phyloP scores from a whole-genome alignment of 1,284 basidiomycete species.

The Spongispora temasekensis region DNA sequence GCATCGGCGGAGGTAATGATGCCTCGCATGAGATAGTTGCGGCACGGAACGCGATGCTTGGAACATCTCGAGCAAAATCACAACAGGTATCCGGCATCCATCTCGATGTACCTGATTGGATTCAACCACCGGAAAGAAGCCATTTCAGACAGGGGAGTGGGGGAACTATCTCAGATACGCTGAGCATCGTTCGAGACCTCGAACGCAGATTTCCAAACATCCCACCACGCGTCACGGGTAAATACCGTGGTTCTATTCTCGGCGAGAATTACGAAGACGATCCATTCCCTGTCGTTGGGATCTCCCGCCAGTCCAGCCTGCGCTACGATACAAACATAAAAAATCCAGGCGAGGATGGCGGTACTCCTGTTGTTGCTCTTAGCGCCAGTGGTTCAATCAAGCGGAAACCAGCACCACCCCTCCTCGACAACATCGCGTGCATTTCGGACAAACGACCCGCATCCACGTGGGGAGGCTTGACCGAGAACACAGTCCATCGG shows the following conservation, averaged over 20 bases:
- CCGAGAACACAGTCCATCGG: slow-evolving; percentile 1
- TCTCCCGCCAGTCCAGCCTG: slow-evolving; percentile 31
- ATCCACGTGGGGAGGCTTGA: slow-evolving; percentile 32
- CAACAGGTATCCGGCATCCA: neutral
- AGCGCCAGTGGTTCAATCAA: slow-evolving; percentile 29
- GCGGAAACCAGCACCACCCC: slow-evolving; percentile 34
- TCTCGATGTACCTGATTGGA: slow-evolving; percentile 16
- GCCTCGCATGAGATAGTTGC: slow-evolving; percentile 11
- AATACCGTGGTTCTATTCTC: slow-evolving; percentile 35
- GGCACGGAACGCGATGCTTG: slow-evolving; percentile 7
- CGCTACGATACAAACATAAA: slow-evolving; percentile 3
- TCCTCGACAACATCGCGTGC: slow-evolving; percentile 18
- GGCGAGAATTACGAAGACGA: slow-evolving; percentile 30
- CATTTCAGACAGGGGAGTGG: slow-evolving; percentile 19
- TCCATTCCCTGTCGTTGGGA: slow-evolving; percentile 25
- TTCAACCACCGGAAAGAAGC: slow-evolving; percentile 9
- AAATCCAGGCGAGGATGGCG: slow-evolving; percentile 18
- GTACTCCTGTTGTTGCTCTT: slow-evolving; percentile 5
- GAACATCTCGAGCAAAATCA: slow-evolving; percentile 15
- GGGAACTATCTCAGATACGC: slow-evolving; percentile 38
- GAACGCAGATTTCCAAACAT: slow-evolving; percentile 54
- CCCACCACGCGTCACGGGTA: slow-evolving; percentile 41
- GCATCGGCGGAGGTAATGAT: slow-evolving; percentile 1
- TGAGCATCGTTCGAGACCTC: slow-evolving; percentile 49
- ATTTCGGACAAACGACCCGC: slow-evolving; percentile 9